Conservation (phyloP, 2,329 filamentous ascomycete species). For the Sporothrix curviconia region DNA sequence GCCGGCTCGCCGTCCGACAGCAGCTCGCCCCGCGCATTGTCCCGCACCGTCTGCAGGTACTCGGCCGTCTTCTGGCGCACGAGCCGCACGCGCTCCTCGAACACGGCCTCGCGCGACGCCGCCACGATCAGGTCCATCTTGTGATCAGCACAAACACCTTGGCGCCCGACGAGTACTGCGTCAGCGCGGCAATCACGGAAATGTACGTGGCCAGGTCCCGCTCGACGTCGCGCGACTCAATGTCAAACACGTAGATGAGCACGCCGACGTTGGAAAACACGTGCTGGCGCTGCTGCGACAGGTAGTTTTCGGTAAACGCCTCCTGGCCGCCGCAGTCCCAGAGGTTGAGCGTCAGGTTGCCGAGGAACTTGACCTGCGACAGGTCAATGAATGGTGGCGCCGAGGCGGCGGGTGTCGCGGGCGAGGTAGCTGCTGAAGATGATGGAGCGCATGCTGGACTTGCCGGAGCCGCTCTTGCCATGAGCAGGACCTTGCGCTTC, state of each 20-base stretch:
- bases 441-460: constrained; percentile 96
- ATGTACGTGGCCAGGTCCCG: constrained; percentile 89
- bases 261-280: constrained; percentile 96
- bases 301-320: constrained; percentile 97
- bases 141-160: constrained; percentile 95
- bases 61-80: constrained; percentile 67
- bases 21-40: constrained; percentile 21
- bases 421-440: constrained; percentile 99
- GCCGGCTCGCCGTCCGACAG: background rate
- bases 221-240: constrained; percentile 90
- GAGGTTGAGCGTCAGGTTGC: constrained; percentile 91
- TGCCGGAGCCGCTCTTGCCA: constrained; percentile 96
- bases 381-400: constrained; percentile 95
- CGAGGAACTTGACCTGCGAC: constrained; percentile 97
- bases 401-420: constrained; percentile 86
- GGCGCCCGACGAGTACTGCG: constrained; percentile 73
- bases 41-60: constrained; percentile 37
- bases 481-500: constrained; percentile 81
- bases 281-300: constrained; percentile 88
- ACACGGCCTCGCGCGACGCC: constrained; percentile 70
- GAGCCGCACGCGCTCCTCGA: constrained; percentile 72
- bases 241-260: constrained; percentile 98
- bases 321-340: constrained; percentile 99
- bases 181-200: constrained; percentile 79
- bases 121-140: constrained; percentile 96